Percentiles rank a stretch among this genome's conserved stretches.
These are phyloP conservation scores for Phytophthora nicotianae DNA, from an alignment of 352 stramenopile genomes.

Conservation along the genomic window DNA sequence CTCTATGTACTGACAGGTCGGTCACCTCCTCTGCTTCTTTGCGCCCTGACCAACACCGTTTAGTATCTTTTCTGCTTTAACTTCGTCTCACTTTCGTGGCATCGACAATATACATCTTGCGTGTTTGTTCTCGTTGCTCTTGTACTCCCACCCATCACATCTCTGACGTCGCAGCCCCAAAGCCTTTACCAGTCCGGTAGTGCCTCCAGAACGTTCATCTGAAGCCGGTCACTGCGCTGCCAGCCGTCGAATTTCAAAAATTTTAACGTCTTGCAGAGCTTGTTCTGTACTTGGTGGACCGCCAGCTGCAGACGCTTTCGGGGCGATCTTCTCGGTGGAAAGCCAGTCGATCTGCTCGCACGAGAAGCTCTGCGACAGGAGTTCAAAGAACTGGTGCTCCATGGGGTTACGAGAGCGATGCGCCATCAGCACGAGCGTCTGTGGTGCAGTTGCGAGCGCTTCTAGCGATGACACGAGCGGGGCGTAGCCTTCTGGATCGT, in stretches of 20 bases:
- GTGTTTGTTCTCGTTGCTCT: constrained; percentile 27
- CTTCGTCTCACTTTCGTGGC: constrained; percentile 24
- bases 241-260: constrained; percentile 58
- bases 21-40: constrained; percentile 24
- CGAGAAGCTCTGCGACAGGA: constrained; percentile 50
- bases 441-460: constrained; percentile 35
- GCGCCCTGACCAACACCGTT: constrained; percentile 13
- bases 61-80: constrained; percentile 28
- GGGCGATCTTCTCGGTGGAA: constrained; percentile 24
- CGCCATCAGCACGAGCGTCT: constrained; percentile 73
- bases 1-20: constrained; percentile 36
- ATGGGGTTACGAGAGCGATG: constrained; percentile 80
- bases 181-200: constrained; percentile 34
- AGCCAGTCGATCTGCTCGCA: constrained; percentile 57
- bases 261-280: constrained; percentile 71
- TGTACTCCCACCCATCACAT: constrained; percentile 30
- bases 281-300: constrained; percentile 24
- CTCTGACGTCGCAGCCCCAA: constrained; percentile 19
- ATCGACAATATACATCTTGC: constrained; percentile 18
- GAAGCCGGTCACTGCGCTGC: constrained; percentile 24
- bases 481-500: constrained; percentile 75
- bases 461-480: constrained; percentile 67
- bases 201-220: constrained; percentile 12
- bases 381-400: constrained; percentile 83
- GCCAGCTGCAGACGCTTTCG: constrained; percentile 17